Evolutionary conservation across 1,139 yeast genomes (phyloP), one percentile per base, ranked within the genome.

Genomic region (Suhomyces maxii): DNA sequence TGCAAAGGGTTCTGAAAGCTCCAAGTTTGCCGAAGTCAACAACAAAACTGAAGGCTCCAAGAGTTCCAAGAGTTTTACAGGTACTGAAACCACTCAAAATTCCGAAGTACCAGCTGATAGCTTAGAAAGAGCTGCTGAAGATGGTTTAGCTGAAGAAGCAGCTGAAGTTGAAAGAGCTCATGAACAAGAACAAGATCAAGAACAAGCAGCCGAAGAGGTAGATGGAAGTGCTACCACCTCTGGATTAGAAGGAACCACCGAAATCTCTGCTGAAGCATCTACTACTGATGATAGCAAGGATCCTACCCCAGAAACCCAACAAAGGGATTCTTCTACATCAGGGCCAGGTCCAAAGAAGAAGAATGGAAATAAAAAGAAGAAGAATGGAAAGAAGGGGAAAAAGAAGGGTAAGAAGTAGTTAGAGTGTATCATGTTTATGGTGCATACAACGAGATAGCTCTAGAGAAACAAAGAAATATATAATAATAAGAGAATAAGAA

Each of bases 311-410:
- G 50, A 44, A 11, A 35, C 44, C 10, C 45, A 45, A n/a, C 36
- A 34, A 9, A 39, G 37, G 18, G n/a, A 11, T 4, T 4, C 38
- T 9, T 11, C 28, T 10, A 18, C 23, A 18, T 18, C 23, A 18
- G 23, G 23, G 6, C 23, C 23, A 2, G 23, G 23, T 4, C 23
- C 39, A 26, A 14, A 44, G 35, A 47, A 42, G 43, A 49, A 49
- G 44, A 47, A 44, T 28, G 32, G 26, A 23, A 40, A 39, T 18
- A 41, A 43, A 32, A 48, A 48, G 47, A 49, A 48, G 41, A 45
- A 45, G 36, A 48, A 43, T 36, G 42, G 46, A 13, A 47, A 48
- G 40, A 48, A 46, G 39, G 44, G 45, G 10, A 51, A 45, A 49
- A 48, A 47, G 44, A 45, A 45, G 34, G 38, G 42, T 25, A 31